phyloP scores from a whole-genome alignment of 2,329 filamentous ascomycete genomes.

The Apiospora koreana region DNA sequence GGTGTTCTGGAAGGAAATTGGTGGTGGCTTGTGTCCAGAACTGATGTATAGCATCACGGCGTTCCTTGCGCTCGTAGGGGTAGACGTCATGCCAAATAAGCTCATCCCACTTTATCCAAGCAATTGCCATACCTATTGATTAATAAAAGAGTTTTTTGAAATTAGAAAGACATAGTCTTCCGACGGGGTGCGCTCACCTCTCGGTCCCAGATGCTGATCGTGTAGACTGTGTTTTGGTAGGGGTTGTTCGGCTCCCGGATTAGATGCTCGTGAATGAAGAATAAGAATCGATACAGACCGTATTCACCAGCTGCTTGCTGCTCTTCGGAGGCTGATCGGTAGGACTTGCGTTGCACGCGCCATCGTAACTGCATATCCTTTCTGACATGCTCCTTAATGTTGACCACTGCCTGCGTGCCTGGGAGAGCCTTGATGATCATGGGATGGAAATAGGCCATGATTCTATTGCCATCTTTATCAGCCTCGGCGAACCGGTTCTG shows the following conservation, averaged over 20 bases:
- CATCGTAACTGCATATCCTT: background rate
- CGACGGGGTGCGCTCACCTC: background rate
- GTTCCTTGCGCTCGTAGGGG: background rate
- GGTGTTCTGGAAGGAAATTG: background rate
- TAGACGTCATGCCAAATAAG: constrained; percentile 1
- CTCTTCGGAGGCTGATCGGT: background rate
- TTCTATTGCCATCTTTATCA: background rate
- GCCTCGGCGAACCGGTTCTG: background rate
- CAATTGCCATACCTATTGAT: background rate
- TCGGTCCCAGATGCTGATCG: background rate
- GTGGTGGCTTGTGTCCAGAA: background rate
- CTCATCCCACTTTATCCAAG: background rate
- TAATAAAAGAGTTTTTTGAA: background rate
- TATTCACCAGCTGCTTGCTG: background rate
- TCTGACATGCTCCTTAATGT: background rate
- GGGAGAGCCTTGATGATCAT: background rate
- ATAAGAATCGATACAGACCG: background rate
- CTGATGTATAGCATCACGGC: background rate
- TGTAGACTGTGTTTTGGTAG: background rate
- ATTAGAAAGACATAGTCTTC: background rate
- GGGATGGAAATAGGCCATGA: background rate
- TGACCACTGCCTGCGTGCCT: background rate
- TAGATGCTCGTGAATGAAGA: background rate
- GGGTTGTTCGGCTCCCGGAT: background rate
- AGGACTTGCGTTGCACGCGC: background rate